phyloP scores from a whole-genome alignment of 2,329 filamentous ascomycete species.

The Verticillium nubilum region DNA sequence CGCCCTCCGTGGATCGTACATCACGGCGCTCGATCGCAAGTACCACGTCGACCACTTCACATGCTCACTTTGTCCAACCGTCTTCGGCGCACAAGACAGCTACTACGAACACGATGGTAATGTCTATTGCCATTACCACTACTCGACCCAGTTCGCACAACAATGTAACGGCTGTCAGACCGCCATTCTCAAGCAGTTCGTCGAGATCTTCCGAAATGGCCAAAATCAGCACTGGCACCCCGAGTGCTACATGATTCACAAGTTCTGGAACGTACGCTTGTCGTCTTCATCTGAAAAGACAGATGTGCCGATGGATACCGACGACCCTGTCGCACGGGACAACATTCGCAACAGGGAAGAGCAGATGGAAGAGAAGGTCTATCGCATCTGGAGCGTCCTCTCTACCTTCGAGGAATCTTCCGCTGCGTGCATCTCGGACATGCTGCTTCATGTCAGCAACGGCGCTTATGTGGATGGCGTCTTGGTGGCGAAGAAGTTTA shows the following conservation, averaged over 20 bases:
- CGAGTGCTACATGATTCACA: conserved; percentile 99
- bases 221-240: conserved; percentile 99
- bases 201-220: conserved; percentile 96
- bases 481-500: conserved; percentile 91
- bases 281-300: conserved; percentile 52
- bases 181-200: conserved; percentile 96
- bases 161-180: conserved; percentile 95
- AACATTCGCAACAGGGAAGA: conserved; percentile 82
- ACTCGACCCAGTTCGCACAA: conserved; percentile 95
- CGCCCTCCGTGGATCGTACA: conserved; percentile 92
- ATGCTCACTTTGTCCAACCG: conserved; percentile 90
- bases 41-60: conserved; percentile 99
- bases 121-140: conserved; percentile 98
- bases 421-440: conserved; percentile 96
- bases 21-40: conserved; percentile 94
- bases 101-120: conserved; percentile 97
- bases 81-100: conserved; percentile 97
- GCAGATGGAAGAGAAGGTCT: conserved; percentile 94
- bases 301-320: conserved; percentile 36
- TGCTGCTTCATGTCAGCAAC: conserved; percentile 97
- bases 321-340: conserved; percentile 61
- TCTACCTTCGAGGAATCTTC: conserved; percentile 97
- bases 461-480: conserved; percentile 94
- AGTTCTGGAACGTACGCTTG: conserved; percentile 97
- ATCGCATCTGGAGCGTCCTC: conserved; percentile 95